These are phyloP conservation scores for Diophrys sp. DNA, from an alignment of 73 alveolate genomes.

Conservation along the genomic window DNA sequence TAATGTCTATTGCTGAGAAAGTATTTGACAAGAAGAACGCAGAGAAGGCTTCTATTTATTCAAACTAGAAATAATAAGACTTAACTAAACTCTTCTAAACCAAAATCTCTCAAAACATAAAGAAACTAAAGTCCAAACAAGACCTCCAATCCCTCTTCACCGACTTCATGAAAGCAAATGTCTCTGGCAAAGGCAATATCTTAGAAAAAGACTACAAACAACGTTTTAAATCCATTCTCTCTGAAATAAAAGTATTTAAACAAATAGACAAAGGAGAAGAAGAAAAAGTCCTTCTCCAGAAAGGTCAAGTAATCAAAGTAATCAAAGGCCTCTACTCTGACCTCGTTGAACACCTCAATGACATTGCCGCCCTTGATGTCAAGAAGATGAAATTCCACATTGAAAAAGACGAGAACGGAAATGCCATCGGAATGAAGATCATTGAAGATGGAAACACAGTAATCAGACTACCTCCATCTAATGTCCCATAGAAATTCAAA, in stretches of 20 bases:
- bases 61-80: background rate
- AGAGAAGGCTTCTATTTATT: background rate
- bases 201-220: background rate
- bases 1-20: too few relatives aligned
- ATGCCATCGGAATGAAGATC: background rate
- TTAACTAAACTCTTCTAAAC: background rate
- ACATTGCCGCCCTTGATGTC: background rate
- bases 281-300: background rate
- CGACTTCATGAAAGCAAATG: background rate
- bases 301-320: background rate
- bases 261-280: background rate
- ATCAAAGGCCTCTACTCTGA: background rate
- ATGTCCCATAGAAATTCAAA: background rate
- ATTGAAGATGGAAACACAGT: background rate
- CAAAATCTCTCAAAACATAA: too few relatives aligned
- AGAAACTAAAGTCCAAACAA: background rate
- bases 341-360: background rate
- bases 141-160: background rate
- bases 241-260: background rate
- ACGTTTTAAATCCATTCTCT: background rate
- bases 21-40: background rate
- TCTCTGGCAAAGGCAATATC: background rate
- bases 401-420: background rate
- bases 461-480: background rate
- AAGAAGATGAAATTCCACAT: background rate